These are phyloP conservation scores for Kuraishia floccosa DNA, from an alignment of 805 yeast species.

Conservation along the genomic window DNA sequence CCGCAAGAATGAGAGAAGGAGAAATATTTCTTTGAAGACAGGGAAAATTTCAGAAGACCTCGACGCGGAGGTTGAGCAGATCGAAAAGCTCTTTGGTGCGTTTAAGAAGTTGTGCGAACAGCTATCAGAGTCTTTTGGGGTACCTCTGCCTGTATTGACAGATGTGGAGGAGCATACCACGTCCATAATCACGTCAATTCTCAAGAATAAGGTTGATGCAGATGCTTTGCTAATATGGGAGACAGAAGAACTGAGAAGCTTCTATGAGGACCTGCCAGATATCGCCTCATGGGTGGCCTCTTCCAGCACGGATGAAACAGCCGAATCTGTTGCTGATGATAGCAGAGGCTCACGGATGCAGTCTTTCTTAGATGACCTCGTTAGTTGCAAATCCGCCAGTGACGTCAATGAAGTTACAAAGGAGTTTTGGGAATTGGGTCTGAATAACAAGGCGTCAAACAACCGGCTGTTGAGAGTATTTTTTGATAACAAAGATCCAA, in stretches of 20 bases:
- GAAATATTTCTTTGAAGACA: conserved; percentile 50
- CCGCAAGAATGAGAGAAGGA: conserved; percentile 26
- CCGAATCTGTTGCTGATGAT: conserved; percentile 4
- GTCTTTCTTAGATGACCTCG: conserved; percentile 8
- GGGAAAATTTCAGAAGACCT: conserved; percentile 41
- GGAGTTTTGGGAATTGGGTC: conserved; percentile 33
- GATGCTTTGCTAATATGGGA: conserved; percentile 40
- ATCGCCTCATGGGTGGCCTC: conserved; percentile 21
- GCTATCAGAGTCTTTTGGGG: conserved; percentile 22
- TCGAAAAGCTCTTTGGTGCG: conserved; percentile 7
- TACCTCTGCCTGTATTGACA: conserved; percentile 24
- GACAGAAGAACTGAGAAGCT: conserved; percentile 48
- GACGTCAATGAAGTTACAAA: conserved; percentile 37
- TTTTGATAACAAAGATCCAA: conserved; percentile 32
- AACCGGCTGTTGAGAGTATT: conserved; percentile 49
- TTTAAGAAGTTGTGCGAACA: conserved; percentile 23
- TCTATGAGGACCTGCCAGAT: conserved; percentile 47
- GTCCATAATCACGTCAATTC: conserved; percentile 15
- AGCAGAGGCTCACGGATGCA: conserved; percentile 7
- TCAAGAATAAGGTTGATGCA: conserved; percentile 4
- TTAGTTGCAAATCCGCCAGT: conserved; percentile 22
- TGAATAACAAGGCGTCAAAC: conserved; percentile 66
- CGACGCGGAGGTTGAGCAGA: conserved; percentile 7
- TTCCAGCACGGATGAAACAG: conserved; percentile 8
- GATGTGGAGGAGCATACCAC: conserved; percentile 11